Base-by-base conservation (phyloP, 768 basidiomycete species). In the Pisolithus orientalis region DNA sequence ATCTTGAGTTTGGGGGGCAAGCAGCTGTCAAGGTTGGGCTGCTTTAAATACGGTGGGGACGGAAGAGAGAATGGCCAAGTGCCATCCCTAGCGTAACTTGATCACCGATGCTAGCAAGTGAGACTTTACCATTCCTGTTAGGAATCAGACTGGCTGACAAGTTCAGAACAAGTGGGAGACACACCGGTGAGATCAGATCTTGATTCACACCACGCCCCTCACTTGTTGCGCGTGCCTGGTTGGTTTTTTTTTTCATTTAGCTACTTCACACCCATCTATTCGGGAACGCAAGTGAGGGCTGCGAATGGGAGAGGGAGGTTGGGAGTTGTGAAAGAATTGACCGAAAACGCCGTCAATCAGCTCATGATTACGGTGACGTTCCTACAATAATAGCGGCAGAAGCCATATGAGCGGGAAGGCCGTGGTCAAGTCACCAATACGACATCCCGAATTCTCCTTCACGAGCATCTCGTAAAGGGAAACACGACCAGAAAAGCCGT, bases 101-200 rank as follows among this genome's bases (percentile, higher is more conserved):
- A 68, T 69, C 64, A 58, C 67, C 65, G 68, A 49, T 55, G 55
- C 62, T 62, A 62, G 39, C 53, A 64, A 67, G 56, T 61, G 66
- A 64, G 61, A 66, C 59, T 62, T 56, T 57, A 16, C 54, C 49
- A 61, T 64, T 68, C 68, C 66, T 61, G 66, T 68, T 68, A 64
- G 64, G 68, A 70, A 68, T 70, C 63, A 65, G 55, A 55, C 53
- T 53, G 43, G 59, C 34, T 66, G 58, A 63, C 62, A 66, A 55
- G 53, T 56, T 64, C 59, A 62, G 66, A 45, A 55, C 55, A 58
- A 57, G 60, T 64, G 55, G 59, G 57, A 58, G 57, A 65, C 63
- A 68, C 59, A 65, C 58, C 28, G 49, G 17, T 46, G 37, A 69
- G 66, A 67, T 68, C 60, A 53, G 66, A 68, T 68, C 66, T 64